Evolutionary conservation across 2,329 filamentous ascomycete genomes (phyloP), one percentile per base, ranked within the genome.

Genomic region (Lasiodiplodia gonubiensis): DNA sequence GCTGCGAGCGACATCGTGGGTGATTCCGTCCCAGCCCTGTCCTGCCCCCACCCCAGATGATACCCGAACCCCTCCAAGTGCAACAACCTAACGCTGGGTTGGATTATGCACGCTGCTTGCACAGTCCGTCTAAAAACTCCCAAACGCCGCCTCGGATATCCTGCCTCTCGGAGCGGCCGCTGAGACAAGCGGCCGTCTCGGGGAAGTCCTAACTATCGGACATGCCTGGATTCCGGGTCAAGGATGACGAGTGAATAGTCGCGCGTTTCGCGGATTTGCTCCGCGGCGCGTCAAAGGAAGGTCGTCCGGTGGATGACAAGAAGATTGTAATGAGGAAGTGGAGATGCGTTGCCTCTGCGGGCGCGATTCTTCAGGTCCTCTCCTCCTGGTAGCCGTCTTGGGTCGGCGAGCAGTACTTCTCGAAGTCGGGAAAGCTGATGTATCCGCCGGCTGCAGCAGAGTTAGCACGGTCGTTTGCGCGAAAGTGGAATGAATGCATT

Each of bases 391-490:
- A 61, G 39, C 39, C 42, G 46, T 59, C 53, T 16, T 46, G 21
- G 37, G 42, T 61, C 16, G 59, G 27, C 42, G 61, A 52, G 82
- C 89, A 80, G 71, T 84, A 91, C 69, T 88, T 85, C 73, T 92
- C 90, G 77, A 91, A 92, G 76, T 86, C 90, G 18, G 90, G 90
- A 75, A 92, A 92, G 81, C 89, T 91, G 74, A 90, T 89, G 78
- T 92, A 92, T 52, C 59, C 59, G 27, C 59, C 59, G 11, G 27
- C 27, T 51, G 46, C n/a, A 51, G 25, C 42, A 49, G 33, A 49
- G 23, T 61, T 61, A 67, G 82, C 85, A 73, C n/a, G 80, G 63
- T 7, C 37, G 37, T 25, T 54, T 30, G 23, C 11, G 25, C 14
- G 5, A 23, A 18, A 46, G 37, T 35, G 33, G 23, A 55, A 37